Evolutionary conservation across 2,329 filamentous ascomycete species (phyloP).

Genomic region (Penicillium janthinellum): DNA sequence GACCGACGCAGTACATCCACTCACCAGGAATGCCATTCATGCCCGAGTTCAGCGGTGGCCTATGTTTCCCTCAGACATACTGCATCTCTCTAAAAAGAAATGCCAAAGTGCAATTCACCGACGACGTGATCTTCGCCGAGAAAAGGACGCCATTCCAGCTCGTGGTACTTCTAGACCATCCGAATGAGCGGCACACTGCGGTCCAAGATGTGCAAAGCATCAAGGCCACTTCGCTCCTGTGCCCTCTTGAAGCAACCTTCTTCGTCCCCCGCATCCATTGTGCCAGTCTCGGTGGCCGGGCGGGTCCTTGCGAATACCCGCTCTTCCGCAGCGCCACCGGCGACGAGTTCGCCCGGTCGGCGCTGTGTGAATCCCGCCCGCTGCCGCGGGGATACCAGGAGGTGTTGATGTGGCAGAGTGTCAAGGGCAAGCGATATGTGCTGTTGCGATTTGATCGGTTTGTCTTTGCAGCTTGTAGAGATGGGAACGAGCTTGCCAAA

Average conservation of each 20-base stretch:
- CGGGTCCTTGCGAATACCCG: not conserved
- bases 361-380: conserved; percentile 33
- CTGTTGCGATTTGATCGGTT: conserved; percentile 39
- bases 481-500: conserved; percentile 21
- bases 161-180: conserved; percentile 29
- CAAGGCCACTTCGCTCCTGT: not conserved
- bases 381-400: conserved; percentile 33
- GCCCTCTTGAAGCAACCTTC: conserved; percentile 8
- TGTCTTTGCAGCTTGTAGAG: conserved; percentile 36
- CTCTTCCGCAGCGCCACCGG: conserved; percentile 30
- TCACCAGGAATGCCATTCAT: conserved; percentile 36
- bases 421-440: conserved; percentile 28
- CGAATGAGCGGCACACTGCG: conserved; percentile 4
- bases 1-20: conserved; percentile 34
- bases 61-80: conserved; percentile 39
- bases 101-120: conserved; percentile 31
- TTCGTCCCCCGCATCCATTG: conserved; percentile 10
- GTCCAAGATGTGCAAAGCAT: conserved; percentile 1
- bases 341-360: conserved; percentile 33
- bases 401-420: conserved; percentile 26
- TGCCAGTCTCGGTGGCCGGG: not conserved
- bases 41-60: conserved; percentile 32
- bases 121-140: conserved; percentile 35
- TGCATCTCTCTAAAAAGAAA: conserved; percentile 19
- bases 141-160: conserved; percentile 36